phyloP scores from a whole-genome alignment of 1,284 basidiomycete species.

The Apiotrichum gracile region DNA sequence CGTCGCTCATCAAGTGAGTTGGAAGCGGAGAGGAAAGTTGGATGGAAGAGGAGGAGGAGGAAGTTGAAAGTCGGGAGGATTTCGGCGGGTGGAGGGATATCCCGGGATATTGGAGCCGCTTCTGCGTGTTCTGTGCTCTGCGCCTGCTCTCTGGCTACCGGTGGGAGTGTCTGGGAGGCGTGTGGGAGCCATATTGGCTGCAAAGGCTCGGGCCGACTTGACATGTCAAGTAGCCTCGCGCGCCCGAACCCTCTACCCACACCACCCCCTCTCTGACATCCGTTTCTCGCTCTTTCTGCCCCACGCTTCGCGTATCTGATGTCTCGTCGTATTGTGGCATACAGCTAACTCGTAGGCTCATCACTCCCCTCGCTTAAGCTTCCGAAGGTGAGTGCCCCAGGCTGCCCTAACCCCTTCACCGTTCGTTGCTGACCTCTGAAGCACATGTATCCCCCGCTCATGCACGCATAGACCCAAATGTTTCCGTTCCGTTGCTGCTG shows the following conservation, averaged over 20 bases:
- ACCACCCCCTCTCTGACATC: too few relatives aligned
- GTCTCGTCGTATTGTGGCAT: background rate
- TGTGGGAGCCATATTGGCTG: too few relatives aligned
- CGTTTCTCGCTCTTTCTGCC: constrained; percentile 1
- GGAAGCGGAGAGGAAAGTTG: background rate
- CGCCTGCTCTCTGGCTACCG: too few relatives aligned
- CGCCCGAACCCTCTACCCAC: too few relatives aligned
- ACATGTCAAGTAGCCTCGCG: too few relatives aligned
- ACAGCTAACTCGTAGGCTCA: constrained; percentile 55
- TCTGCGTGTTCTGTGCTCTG: too few relatives aligned
- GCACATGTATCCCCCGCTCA: constrained; percentile 12
- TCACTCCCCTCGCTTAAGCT: constrained; percentile 75
- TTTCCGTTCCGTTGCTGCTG: background rate
- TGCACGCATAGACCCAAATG: constrained; percentile 13
- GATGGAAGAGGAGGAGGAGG: background rate
- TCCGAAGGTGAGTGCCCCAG: background rate
- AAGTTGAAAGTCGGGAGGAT: background rate
- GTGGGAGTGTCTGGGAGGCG: too few relatives aligned
- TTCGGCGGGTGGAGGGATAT: too few relatives aligned
- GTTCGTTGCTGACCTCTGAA: constrained; percentile 3
- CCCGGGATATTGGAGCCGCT: too few relatives aligned
- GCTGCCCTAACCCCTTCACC: too few relatives aligned
- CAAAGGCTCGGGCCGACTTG: too few relatives aligned
- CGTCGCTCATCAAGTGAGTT: constrained; percentile 85
- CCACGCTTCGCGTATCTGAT: background rate